phyloP scores from a whole-genome alignment of 208 protist genomes.

The Trypanosomatidae sp. region DNA sequence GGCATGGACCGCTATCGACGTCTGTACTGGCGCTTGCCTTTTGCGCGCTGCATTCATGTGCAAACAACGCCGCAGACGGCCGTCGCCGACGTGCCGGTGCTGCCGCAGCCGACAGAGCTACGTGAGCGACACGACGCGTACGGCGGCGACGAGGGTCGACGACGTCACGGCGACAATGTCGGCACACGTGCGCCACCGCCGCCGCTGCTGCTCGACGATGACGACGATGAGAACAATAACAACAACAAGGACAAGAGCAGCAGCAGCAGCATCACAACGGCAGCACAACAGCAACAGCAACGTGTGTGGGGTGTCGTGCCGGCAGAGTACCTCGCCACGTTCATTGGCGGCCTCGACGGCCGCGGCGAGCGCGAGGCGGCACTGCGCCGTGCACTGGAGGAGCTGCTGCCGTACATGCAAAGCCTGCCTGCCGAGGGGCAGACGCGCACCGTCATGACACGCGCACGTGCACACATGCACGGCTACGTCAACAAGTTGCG shows the following conservation, averaged over 20 bases:
- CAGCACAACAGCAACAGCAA: background rate
- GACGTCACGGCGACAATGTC: too few relatives aligned
- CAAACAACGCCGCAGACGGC: constrained; percentile 34
- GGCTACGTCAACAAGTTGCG: constrained; percentile 76
- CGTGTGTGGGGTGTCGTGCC: constrained; percentile 48
- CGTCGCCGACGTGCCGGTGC: constrained; percentile 10
- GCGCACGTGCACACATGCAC: constrained; percentile 45
- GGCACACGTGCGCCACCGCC: background rate
- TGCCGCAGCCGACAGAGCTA: constrained; percentile 23
- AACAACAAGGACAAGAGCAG: constrained; percentile 7
- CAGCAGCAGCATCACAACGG: background rate
- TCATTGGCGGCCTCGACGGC: constrained; percentile 44
- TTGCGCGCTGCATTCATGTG: constrained; percentile 47
- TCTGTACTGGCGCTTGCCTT: constrained; percentile 81
- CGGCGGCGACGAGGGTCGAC: background rate
- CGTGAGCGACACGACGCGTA: background rate
- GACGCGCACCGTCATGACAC: constrained; percentile 14
- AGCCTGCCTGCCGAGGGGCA: background rate
- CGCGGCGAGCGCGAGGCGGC: constrained; percentile 49
- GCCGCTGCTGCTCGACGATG: constrained; percentile 28
- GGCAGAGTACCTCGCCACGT: constrained; percentile 27
- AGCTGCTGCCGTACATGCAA: constrained; percentile 31
- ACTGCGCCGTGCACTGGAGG: constrained; percentile 29
- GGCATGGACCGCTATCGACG: constrained; percentile 79
- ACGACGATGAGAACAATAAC: constrained; percentile 21